phyloP scores from a whole-genome alignment of 352 stramenopile genomes.

The Phytophthora sojae region DNA sequence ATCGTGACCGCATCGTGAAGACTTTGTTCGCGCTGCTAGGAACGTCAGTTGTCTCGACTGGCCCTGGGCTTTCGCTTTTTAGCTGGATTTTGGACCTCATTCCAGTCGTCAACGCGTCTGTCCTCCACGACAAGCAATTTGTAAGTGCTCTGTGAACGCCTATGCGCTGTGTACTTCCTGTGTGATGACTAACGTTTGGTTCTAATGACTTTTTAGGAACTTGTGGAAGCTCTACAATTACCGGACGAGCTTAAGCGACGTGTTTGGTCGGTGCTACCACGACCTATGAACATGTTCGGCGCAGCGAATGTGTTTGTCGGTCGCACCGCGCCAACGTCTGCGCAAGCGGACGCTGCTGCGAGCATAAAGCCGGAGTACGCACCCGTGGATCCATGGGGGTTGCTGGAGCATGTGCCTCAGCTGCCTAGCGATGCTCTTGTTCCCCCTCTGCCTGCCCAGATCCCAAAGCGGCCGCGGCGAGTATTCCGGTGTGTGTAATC shows the following conservation, averaged over 20 bases:
- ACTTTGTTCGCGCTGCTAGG: slow-evolving; percentile 80
- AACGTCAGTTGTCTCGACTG: slow-evolving; percentile 68
- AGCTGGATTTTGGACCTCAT: slow-evolving; percentile 90
- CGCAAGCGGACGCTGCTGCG: slow-evolving; percentile 33
- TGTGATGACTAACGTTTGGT: slow-evolving; percentile 21
- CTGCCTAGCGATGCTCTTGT: slow-evolving; percentile 75
- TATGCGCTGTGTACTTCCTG: slow-evolving; percentile 2
- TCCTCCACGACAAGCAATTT: slow-evolving; percentile 79
- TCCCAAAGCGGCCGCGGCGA: slow-evolving; percentile 63
- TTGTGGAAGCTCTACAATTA: slow-evolving; percentile 71
- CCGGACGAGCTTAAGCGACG: slow-evolving; percentile 64
- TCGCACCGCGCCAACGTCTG: slow-evolving; percentile 21
- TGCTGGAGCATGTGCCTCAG: slow-evolving; percentile 75
- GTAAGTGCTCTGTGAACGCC: slow-evolving; percentile 45
- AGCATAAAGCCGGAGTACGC: slow-evolving; percentile 36
- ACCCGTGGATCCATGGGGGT: slow-evolving; percentile 76
- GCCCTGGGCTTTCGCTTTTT: slow-evolving; percentile 77
- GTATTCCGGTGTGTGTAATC: slow-evolving; percentile 77
- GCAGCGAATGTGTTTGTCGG: slow-evolving; percentile 39
- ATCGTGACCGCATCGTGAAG: slow-evolving; percentile 87
- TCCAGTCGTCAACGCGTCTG: slow-evolving; percentile 73
- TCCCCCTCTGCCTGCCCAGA: slow-evolving; percentile 43
- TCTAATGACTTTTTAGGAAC: slow-evolving; percentile 52
- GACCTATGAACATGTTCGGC: slow-evolving; percentile 44
- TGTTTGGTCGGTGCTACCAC: slow-evolving; percentile 78